Base-by-base conservation (phyloP, 768 basidiomycete species). In the Solioccasus polychromus region DNA sequence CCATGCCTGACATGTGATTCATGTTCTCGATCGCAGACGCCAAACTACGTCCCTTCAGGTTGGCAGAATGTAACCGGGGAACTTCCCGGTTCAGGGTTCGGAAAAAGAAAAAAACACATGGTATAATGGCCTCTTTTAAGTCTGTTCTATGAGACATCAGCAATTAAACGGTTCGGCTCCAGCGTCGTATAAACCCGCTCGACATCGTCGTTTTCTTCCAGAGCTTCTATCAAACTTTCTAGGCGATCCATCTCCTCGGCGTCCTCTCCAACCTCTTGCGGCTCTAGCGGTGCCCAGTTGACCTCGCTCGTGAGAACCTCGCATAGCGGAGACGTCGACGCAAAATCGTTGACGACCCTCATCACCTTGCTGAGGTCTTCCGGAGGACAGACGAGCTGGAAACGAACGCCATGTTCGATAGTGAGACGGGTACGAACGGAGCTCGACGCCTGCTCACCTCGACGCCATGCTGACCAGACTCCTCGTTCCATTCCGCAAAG, bases 121-220 rank as follows among this genome's bases (percentile, higher is more conserved):
- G n/a, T 30, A 20, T 37, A 18, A 17, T 22, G n/a, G n/a, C n/a
- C 32, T 18, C 31, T 29, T n/a, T 42, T 18, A 40, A 52, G 36
- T 23, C 12, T 54, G 41, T 38, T 49, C 52, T 59, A 58, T 41
- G 42, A 39, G 37, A 37, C 35, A 50, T 53, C 53, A 44, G 51
- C 61, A 25, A 65, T 42, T 18, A 68, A 41, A 47, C 35, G 44
- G 28, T 60, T 64, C 22, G 52, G 47, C 32, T 75, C 75, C 42
- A 73, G 47, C 20, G 73, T 79, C 35, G 81, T 82, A 69, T 77
- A 83, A 20, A 85, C 78, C 45, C 72, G 72, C 45, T 78, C 63
- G 11, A 76, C 76, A 56, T 85, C 84, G 42, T 77, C 78, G 47
- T 78, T 67, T 19, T 68, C 76, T 60, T 82, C 80, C 39, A 86